Conservation (phyloP, 768 basidiomycete genomes). For the Leccinum disarticulatum region DNA sequence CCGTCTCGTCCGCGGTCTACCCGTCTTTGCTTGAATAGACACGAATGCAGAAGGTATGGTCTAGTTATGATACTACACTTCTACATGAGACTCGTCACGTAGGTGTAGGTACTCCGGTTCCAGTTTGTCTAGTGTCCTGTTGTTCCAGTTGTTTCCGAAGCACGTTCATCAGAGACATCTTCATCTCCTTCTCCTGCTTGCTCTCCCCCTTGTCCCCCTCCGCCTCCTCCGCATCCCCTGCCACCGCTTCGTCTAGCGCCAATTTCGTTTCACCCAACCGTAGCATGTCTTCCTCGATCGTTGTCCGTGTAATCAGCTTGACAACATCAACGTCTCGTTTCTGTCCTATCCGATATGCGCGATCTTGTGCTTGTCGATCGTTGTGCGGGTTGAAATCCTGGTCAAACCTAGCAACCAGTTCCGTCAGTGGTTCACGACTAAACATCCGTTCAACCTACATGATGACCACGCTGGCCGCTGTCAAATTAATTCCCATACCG, state of each 20-base stretch:
- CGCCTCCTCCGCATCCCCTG: slow-evolving; percentile 63
- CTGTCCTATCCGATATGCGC: slow-evolving; percentile 96
- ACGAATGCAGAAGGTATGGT: slow-evolving; percentile 16
- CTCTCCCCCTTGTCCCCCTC: slow-evolving; percentile 58
- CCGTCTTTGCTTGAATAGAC: slow-evolving; percentile 39
- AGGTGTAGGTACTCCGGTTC: neutral
- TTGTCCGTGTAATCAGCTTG: slow-evolving; percentile 87
- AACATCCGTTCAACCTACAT: slow-evolving; percentile 50
- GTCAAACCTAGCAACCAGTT: slow-evolving; percentile 68
- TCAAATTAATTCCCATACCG: slow-evolving; percentile 95
- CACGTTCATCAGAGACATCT: slow-evolving; percentile 80
- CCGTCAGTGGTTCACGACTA: neutral
- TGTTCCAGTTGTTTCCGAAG: slow-evolving; percentile 80
- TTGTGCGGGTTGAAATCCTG: slow-evolving; percentile 99
- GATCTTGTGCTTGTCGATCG: slow-evolving; percentile 95
- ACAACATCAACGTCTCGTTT: slow-evolving; percentile 93
- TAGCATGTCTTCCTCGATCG: slow-evolving; percentile 97
- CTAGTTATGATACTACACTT: slow-evolving; percentile 21
- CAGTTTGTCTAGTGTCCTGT: slow-evolving; percentile 36
- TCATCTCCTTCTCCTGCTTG: slow-evolving; percentile 77
- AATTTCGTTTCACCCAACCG: slow-evolving; percentile 87
- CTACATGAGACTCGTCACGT: slow-evolving; percentile 12
- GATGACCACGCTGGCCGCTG: slow-evolving; percentile 93
- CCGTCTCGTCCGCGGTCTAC: slow-evolving; percentile 63
- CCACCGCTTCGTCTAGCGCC: slow-evolving; percentile 91